Evolutionary conservation across 768 basidiomycete genomes (phyloP), one percentile per base, ranked within the genome.

Genomic region (Vararia minispora): DNA sequence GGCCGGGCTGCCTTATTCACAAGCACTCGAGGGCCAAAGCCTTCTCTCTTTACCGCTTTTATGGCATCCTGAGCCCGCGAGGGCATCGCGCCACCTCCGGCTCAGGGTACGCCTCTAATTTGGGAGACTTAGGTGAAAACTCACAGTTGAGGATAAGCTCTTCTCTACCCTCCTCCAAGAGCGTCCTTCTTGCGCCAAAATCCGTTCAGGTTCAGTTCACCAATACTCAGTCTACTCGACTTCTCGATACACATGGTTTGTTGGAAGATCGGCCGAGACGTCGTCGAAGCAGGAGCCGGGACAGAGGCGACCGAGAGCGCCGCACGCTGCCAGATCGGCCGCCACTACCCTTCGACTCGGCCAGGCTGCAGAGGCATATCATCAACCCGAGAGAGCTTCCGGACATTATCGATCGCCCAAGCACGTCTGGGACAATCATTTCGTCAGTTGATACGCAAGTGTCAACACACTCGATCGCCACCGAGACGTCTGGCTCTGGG

Each of bases 131-230:
- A 23, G 22, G 36, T 5, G 17, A 21, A 6, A 5, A 12, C 10
- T 16, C 4, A 25, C 39, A 11, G 25, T 17, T 9, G 24, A 13
- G 4, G 14, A 28, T 20, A 20, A 37, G 11, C 25, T n/a, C n/a
- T n/a, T n/a, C 42, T 22, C 28, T 48, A 23, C 40, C 45, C 8
- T 21, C 47, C n/a, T 39, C 39, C 6, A 39, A 46, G 17, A 57
- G 58, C 11, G 77, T 87, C 39, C 58, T 89, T 46, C 60, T 88
- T 10, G 83, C 80, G 13, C 74, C 80, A 23, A 72, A 74, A 50
- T 71, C 69, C 44, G 83, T 87, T n/a, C 85, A 88, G 48, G 74
- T 76, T 50, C 75, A 79, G 12, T 87, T 72, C 49, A 85, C 82
- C 13, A 84, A 74, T 48, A 86, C 83, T 13, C 76, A 68, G 24